phyloP scores from a whole-genome alignment of 345 rosid genomes.

The Xanthoceras sorbifolium region DNA sequence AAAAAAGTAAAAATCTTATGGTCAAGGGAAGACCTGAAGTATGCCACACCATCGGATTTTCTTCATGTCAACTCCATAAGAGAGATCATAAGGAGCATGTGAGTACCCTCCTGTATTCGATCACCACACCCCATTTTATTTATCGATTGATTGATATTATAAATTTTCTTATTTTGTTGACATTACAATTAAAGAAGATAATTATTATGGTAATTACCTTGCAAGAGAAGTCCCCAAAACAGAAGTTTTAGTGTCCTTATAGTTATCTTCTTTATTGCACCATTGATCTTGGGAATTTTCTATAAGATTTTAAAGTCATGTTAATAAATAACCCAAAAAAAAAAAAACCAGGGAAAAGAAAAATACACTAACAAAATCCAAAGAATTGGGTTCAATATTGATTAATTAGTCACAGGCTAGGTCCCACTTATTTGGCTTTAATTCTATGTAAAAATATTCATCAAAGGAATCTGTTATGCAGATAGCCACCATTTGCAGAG shows the following conservation, averaged over 20 bases:
- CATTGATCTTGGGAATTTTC: constrained; percentile 46
- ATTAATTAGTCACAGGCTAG: too few species aligned
- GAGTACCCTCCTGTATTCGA: constrained; percentile 62
- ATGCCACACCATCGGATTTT: constrained; percentile 65
- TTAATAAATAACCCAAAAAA: not conserved
- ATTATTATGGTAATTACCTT: constrained; percentile 38
- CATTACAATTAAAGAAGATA: not conserved
- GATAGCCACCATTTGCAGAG: too few species aligned
- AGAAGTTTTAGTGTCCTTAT: constrained; percentile 68
- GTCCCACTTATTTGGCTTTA: too few species aligned
- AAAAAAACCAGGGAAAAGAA: not conserved
- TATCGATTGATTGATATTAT: not conserved
- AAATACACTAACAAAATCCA: not conserved
- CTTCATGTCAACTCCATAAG: constrained; percentile 73
- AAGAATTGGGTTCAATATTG: not conserved
- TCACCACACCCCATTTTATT: not conserved
- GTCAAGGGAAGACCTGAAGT: constrained; percentile 49
- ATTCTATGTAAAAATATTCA: too few species aligned
- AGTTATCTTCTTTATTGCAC: constrained; percentile 50
- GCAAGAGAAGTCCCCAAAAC: constrained; percentile 68
- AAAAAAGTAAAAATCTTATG: not conserved
- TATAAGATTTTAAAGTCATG: constrained; percentile 29
- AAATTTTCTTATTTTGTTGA: not conserved
- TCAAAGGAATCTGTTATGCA: not conserved
- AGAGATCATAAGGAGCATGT: constrained; percentile 58